Evolutionary conservation across 2,329 filamentous ascomycete genomes (phyloP), one percentile per base, ranked within the genome.

Genomic region (Venturia oleaginea): DNA sequence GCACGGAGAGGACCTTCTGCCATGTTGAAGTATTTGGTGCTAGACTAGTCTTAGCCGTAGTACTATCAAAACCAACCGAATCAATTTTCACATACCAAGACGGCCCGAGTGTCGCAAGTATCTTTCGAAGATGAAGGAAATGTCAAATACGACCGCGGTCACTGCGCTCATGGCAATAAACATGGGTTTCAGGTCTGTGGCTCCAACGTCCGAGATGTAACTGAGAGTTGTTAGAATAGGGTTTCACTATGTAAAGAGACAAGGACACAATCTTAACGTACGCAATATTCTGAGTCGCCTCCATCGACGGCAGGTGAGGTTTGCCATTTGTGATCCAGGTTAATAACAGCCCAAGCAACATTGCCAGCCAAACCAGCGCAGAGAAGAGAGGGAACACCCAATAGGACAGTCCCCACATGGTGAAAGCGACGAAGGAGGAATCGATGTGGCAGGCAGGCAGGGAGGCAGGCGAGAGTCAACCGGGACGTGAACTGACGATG

Each of bases 51-150:
- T n/a, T n/a, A n/a, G n/a, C n/a, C n/a, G n/a, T n/a, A n/a, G n/a
- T n/a, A n/a, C n/a, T n/a, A n/a, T n/a, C n/a, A n/a, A n/a, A n/a
- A n/a, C n/a, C n/a, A n/a, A n/a, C n/a, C n/a, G n/a, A n/a, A n/a
- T n/a, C n/a, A n/a, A n/a, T n/a, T n/a, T n/a, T 19, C 40, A n/a
- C n/a, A 43, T 22, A 30, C n/a, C 51, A 34, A 97, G 82, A 17
- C 91, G 87, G 10, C 91, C 90, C 27, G 80, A 81, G 76, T 97
- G 92, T 57, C 93, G 87, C 62, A 97, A 82, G 84, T 87, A 94
- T 67, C 92, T 86, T 78, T 97, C 93, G 17, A 88, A 80, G 63
- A 89, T 75, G 72, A 99, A 94, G 32, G 88, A 85, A 10, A 91
- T 76, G 76, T 96, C 89, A 71, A 99, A 87, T 67, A 90, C 87